Percentiles rank a stretch among this genome's conserved stretches.
phyloP scores from a whole-genome alignment of 495 filamentous ascomycete genomes.

The Talaromyces wortmannii region DNA sequence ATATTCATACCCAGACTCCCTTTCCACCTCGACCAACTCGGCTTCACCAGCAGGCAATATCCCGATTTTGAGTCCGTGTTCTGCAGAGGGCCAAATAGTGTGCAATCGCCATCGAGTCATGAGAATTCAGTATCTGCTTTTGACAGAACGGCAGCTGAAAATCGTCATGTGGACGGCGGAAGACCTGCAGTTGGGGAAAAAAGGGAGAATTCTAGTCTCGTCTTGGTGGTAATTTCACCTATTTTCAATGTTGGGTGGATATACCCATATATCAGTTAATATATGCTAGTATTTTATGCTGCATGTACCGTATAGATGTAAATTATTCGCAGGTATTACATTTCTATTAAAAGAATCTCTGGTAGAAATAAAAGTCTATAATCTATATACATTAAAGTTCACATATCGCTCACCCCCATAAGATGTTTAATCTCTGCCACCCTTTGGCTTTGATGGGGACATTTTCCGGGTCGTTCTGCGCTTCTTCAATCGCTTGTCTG shows the following conservation, averaged over 20 bases:
- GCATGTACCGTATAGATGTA: background rate
- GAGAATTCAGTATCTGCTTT: background rate
- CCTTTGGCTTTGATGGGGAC: slow-evolving; percentile 15
- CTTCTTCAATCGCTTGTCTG: slow-evolving; percentile 22
- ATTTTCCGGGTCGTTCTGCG: slow-evolving; percentile 23
- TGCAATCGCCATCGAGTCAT: slow-evolving; percentile 1
- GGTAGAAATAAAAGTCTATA: background rate
- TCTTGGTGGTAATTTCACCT: background rate
- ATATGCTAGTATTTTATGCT: background rate
- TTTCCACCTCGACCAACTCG: background rate
- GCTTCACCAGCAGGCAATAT: background rate
- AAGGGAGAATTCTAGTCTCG: background rate
- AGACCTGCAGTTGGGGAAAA: background rate
- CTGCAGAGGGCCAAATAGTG: background rate
- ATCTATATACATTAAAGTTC: background rate
- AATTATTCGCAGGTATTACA: too few species aligned
- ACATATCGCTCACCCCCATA: slow-evolving; percentile 17
- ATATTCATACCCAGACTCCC: background rate
- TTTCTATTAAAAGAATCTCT: too few species aligned
- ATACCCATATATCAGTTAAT: background rate
- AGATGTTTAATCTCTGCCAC: slow-evolving; percentile 19
- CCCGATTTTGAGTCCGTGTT: background rate
- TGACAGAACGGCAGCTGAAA: slow-evolving; percentile 2
- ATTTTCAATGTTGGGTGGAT: background rate
- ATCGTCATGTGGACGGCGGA: slow-evolving; percentile 3